Percentiles rank a stretch among this genome's conserved stretches.
phyloP scores from a whole-genome alignment of 345 rosid genomes.

The Hibiscus trionum region DNA sequence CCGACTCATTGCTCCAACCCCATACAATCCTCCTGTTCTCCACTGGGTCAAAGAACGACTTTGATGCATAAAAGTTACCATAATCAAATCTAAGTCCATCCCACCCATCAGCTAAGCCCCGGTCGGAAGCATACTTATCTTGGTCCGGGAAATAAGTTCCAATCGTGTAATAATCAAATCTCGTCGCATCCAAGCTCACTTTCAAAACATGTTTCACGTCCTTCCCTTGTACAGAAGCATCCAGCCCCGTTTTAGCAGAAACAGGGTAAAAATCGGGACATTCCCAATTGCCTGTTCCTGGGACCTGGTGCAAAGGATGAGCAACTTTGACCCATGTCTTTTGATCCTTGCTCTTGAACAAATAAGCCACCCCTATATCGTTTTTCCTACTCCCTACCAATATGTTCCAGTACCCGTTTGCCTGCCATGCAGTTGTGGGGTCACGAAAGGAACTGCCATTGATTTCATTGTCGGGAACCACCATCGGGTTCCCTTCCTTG shows the following conservation, averaged over 20 bases:
- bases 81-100: constrained; percentile 65
- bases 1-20: constrained; percentile 89
- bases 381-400: constrained; percentile 44
- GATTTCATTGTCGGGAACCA: constrained; percentile 29
- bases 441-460: constrained; percentile 79
- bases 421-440: constrained; percentile 78
- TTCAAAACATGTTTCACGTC: constrained; percentile 51
- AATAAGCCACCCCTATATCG: constrained; percentile 45
- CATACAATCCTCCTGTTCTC: constrained; percentile 53
- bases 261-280: constrained; percentile 88
- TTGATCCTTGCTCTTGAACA: constrained; percentile 61
- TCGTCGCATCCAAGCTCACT: constrained; percentile 63
- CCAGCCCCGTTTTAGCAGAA: constrained; percentile 36
- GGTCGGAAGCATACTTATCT: constrained; percentile 51
- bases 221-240: constrained; percentile 11
- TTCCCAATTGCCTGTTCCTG: constrained; percentile 65
- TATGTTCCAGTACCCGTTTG: constrained; percentile 49
- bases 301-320: constrained; percentile 47
- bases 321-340: constrained; percentile 51
- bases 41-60: constrained; percentile 54
- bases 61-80: constrained; percentile 83
- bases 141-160: constrained; percentile 35
- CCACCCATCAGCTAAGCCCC: constrained; percentile 50
- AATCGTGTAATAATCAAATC: constrained; percentile 63
- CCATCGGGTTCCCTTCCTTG: constrained; percentile 49